Evolutionary conservation across 129 eudicot species (phyloP), one percentile per base, ranked within the genome.

Genomic region (Pseudognaphalium luteoalbum): DNA sequence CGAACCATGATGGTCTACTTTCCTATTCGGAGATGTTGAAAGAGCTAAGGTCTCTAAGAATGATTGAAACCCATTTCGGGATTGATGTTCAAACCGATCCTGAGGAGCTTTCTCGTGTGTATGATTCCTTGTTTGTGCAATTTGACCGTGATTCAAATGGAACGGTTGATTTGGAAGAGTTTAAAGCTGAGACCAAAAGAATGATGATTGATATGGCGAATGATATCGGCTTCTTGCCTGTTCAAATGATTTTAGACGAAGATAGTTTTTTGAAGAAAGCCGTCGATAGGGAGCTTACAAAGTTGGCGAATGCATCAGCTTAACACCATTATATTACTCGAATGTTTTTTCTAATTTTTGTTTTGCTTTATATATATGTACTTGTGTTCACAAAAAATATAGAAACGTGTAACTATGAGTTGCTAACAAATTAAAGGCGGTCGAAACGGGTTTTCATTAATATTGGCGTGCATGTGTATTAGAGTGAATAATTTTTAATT

Each of bases 161-260:
- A 52, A 65, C 70, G 0, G 84, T 87, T 2, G 91, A 87, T 52
- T 54, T 83, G 74, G 86, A 84, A 58, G 91, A 87, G 78, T 83
- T 81, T 50, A 81, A 84, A 72, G 84, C 83, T 10, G 91, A 87
- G 78, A 87, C 80, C 0, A 87, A 81, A 58, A 69, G 83, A 74
- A 87, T 84, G 82, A 83, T 86, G 90, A 35, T 81, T n/a, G 91
- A 76, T 35, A 82, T 87, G 82, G 91, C 91, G 1, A 76, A 84
- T 37, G 84, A 85, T 47, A 81, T 87, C 3, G 91, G 91, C 6
- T 81, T 81, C 73, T 75, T 81, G 76, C 91, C 88, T 7, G 78
- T 87, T 47, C 90, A 83, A 44, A 87, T 87, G 91, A 84, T 79
- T 44, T 70, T 87, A 14, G 91, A 87, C 62, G 76, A 87, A 51